Evolutionary conservation across 2,329 filamentous ascomycete genomes (phyloP).

Genomic region (Malbranchea cinnamomea): DNA sequence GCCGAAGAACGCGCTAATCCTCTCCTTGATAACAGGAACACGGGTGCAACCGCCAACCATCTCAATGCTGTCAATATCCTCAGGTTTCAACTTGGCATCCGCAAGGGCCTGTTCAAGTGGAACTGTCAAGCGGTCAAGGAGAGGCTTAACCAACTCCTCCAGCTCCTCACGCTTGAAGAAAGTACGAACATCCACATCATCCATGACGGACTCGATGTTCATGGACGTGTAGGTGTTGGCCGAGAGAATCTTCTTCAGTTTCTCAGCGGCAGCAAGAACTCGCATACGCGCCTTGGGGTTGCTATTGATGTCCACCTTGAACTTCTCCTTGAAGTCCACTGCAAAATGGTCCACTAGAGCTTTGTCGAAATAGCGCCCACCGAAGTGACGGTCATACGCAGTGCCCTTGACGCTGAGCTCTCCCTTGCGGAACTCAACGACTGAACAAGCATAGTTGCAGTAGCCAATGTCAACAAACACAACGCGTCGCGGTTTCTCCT

Average conservation of each 20-base stretch:
- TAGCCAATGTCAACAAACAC: conserved; percentile 90
- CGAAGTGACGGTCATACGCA: conserved; percentile 87
- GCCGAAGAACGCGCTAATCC: conserved; percentile 79
- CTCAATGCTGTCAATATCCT: conserved; percentile 88
- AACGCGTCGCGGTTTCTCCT: conserved; percentile 85
- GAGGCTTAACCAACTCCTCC: conserved; percentile 74
- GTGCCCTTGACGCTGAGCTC: conserved; percentile 89
- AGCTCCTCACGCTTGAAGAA: conserved; percentile 91
- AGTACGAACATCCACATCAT: conserved; percentile 78
- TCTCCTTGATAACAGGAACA: conserved; percentile 82
- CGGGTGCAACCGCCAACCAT: conserved; percentile 89
- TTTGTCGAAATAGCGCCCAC: conserved; percentile 94
- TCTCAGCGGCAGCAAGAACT: conserved; percentile 79
- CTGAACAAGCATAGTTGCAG: conserved; percentile 85
- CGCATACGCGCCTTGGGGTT: conserved; percentile 84
- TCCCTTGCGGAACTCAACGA: conserved; percentile 95
- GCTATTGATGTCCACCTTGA: conserved; percentile 86
- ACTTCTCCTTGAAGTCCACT: conserved; percentile 92
- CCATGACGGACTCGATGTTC: conserved; percentile 98
- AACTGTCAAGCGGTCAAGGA: conserved; percentile 55
- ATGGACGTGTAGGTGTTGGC: conserved; percentile 85
- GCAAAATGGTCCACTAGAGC: conserved; percentile 88
- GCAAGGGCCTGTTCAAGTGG: conserved; percentile 84
- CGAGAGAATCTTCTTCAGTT: conserved; percentile 95
- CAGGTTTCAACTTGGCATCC: conserved; percentile 79